These are phyloP conservation scores for Hypoxylon sp. DNA, from an alignment of 2,329 filamentous ascomycete genomes.

Conservation along the genomic window DNA sequence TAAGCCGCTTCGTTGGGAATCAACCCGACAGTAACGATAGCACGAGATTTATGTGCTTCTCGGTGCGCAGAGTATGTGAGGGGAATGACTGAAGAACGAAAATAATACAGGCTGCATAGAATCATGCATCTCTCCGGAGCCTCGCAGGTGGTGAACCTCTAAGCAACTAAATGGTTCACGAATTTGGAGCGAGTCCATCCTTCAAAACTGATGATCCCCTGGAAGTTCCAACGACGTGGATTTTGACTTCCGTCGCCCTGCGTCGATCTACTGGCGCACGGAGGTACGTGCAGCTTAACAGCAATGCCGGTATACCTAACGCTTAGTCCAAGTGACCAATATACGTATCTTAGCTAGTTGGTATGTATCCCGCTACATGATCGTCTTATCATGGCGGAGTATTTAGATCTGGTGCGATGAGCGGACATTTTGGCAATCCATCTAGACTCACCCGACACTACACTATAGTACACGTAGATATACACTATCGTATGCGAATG, in stretches of 20 bases:
- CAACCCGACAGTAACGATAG: constrained; percentile 49
- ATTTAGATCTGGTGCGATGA: constrained; percentile 25
- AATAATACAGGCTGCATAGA: constrained; percentile 48
- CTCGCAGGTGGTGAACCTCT: constrained; percentile 44
- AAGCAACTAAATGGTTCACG: constrained; percentile 20
- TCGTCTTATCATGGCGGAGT: constrained; percentile 28
- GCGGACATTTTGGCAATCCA: constrained; percentile 24
- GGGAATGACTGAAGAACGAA: constrained; percentile 25
- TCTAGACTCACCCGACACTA: constrained; percentile 1
- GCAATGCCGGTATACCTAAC: constrained; percentile 32
- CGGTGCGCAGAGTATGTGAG: constrained; percentile 30
- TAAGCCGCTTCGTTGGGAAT: constrained; percentile 44
- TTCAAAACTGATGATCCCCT: constrained; percentile 37
- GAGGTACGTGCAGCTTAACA: constrained; percentile 42
- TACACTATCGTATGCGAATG: constrained; percentile 7
- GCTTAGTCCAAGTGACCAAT: constrained; percentile 24
- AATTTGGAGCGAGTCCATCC: constrained; percentile 28
- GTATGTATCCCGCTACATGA: constrained; percentile 7
- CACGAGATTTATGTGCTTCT: constrained; percentile 49
- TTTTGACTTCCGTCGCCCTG: constrained; percentile 43
- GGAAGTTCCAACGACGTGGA: constrained; percentile 44
- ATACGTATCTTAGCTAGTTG: constrained; percentile 10
- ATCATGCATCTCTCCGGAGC: constrained; percentile 49
- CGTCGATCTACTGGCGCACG: constrained; percentile 45
- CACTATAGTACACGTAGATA: background rate